Conservation (phyloP, 1,284 basidiomycete species). For the Hypsizygus ulmarius region DNA sequence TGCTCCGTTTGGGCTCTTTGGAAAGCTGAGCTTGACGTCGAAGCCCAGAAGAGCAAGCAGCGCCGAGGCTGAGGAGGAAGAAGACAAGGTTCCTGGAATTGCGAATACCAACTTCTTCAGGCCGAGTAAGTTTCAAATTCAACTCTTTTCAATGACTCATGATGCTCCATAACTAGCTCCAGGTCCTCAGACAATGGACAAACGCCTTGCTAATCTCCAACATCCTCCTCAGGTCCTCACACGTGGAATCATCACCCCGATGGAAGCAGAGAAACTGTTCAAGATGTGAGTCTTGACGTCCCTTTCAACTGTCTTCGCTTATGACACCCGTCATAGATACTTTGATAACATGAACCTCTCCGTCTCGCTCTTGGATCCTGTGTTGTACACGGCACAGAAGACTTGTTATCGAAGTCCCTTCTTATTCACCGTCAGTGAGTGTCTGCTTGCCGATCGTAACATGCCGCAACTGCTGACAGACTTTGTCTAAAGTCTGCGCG, state of each 20-base stretch:
- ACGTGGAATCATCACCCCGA: constrained; percentile 63
- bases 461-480: not conserved
- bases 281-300: constrained; percentile 55
- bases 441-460: not conserved
- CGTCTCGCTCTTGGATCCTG: constrained; percentile 67
- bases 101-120: constrained; percentile 65
- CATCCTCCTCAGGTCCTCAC: constrained; percentile 70
- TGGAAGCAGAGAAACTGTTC: constrained; percentile 77
- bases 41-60: constrained; percentile 42
- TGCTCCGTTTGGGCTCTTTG: constrained; percentile 70
- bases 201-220: constrained; percentile 28
- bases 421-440: constrained; percentile 79
- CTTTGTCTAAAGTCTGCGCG: constrained; percentile 58
- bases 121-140: constrained; percentile 43
- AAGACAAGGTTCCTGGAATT: constrained; percentile 53
- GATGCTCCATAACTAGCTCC: constrained; percentile 34
- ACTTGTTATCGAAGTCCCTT: constrained; percentile 76
- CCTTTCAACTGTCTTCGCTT: not conserved
- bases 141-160: constrained; percentile 5
- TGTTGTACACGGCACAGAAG: constrained; percentile 71
- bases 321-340: constrained; percentile 44
- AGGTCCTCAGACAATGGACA: constrained; percentile 38
- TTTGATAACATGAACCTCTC: constrained; percentile 76
- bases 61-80: constrained; percentile 43
- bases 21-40: constrained; percentile 50